Base-by-base conservation (phyloP, 306 rosid species). In the Ceratonia siliqua region DNA sequence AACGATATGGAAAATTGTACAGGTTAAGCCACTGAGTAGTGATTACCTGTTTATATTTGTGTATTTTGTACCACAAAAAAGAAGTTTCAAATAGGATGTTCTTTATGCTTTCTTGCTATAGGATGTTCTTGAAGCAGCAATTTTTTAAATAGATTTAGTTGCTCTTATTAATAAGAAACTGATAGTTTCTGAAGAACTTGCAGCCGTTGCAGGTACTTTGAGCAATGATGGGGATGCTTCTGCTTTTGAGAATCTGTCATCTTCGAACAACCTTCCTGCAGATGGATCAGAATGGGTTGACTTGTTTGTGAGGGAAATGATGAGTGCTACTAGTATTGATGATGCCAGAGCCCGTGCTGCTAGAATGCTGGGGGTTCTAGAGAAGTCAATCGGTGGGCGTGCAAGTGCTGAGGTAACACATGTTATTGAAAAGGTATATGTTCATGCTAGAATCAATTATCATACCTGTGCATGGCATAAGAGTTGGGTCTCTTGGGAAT, bases 231-330 rank as follows among this genome's bases (percentile, higher is more conserved):
- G 77, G 55, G 62, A 73, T 75, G 87, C 61, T 42, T 72, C 87
- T 78, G 84, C 81, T 76, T 80, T 85, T 42, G 89, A 82, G 72
- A 69, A 62, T 38, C 81, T 21, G 28, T 71, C 90, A 14, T 78
- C 82, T 74, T 50, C 81, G 36, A 82, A 74, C 62, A 85, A 84
- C 71, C 90, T 90, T 67, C 91, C 91, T 77, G 83, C 50, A 14
- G 90, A 91, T 77, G 96, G 98, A 72, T 86, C 89, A 1, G 96
- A 90, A 80, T 91, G 98, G 98, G 89, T 92, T 39, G 94, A 91
- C 52, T 86, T 88, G 80, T 90, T 94, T 78, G 97, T 94, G 22
- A 84, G 84, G 77, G 97, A 94, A 81, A 88, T 94, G 90, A 83
- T 73, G 89, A 74, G 73, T 66, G 96, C 97, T 62, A 84, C 82